Percentiles rank a stretch among this genome's conserved stretches.
Conservation (phyloP, 805 yeast species). For the Metschnikowia corniflorae region DNA sequence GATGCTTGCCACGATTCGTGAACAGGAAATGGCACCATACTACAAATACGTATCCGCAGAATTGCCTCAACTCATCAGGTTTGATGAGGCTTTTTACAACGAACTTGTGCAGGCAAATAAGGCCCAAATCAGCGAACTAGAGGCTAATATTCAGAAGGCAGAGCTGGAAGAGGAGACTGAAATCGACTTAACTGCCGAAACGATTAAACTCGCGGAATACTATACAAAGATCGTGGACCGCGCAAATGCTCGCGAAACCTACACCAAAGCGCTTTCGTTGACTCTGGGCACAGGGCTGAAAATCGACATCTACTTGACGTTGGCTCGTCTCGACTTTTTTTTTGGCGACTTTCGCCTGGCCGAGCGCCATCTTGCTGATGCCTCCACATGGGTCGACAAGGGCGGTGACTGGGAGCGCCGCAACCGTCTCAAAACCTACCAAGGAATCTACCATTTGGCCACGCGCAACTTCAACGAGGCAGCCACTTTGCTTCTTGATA, state of each 20-base stretch:
- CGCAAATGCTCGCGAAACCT: constrained; percentile 59
- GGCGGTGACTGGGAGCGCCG: constrained; percentile 99
- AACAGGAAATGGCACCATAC: constrained; percentile 75
- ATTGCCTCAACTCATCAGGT: constrained; percentile 39
- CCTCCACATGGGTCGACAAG: constrained; percentile 75
- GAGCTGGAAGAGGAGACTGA: constrained; percentile 82
- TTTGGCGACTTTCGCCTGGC: constrained; percentile 72
- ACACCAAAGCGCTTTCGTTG: constrained; percentile 68
- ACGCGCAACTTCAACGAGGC: constrained; percentile 86
- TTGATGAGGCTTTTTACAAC: constrained; percentile 59
- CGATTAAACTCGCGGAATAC: constrained; percentile 81
- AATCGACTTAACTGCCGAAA: constrained; percentile 69
- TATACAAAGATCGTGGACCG: constrained; percentile 84
- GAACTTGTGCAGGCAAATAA: constrained; percentile 51
- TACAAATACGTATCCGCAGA: constrained; percentile 56
- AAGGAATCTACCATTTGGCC: constrained; percentile 79
- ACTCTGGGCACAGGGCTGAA: constrained; percentile 87
- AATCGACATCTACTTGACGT: constrained; percentile 79
- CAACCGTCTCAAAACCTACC: constrained; percentile 87
- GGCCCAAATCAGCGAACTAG: constrained; percentile 51
- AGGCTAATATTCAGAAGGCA: constrained; percentile 48
- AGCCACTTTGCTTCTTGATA: constrained; percentile 78
- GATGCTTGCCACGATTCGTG: constrained; percentile 52
- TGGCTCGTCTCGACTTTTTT: constrained; percentile 86
- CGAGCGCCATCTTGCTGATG: constrained; percentile 68